These are phyloP conservation scores for Anaeromyces robustus DNA, from an alignment of 192 early-diverging fungal species.

Conservation along the genomic window DNA sequence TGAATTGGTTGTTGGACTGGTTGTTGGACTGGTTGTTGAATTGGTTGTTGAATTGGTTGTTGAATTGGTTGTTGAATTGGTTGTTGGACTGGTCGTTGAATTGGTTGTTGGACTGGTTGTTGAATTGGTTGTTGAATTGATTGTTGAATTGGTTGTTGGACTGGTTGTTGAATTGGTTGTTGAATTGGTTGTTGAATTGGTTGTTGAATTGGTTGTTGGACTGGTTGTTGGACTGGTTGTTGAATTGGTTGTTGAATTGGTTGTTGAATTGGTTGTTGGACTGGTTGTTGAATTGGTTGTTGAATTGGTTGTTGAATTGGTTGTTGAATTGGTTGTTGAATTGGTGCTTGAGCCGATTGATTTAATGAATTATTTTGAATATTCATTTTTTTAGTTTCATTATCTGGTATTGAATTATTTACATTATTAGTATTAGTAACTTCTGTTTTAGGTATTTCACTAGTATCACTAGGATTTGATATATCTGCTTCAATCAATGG, in stretches of 20 bases:
- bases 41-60: not conserved
- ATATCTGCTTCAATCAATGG: conserved; percentile 19
- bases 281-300: not conserved
- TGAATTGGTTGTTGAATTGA: not conserved
- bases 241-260: not conserved
- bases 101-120: not conserved
- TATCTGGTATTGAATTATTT: not conserved
- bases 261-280: not conserved
- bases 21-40: too few relatives aligned
- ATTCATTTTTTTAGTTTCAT: conserved; percentile 1
- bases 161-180: not conserved
- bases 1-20: not conserved
- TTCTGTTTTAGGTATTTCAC: not conserved
- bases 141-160: not conserved
- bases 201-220: not conserved
- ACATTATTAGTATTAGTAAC: too few relatives aligned
- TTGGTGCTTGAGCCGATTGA: not conserved
- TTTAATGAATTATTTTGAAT: conserved; percentile 5
- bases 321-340: not conserved
- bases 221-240: not conserved
- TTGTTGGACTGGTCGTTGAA: not conserved
- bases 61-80: not conserved
- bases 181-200: not conserved
- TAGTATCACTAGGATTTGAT: not conserved
- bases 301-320: too few relatives aligned